phyloP scores from a whole-genome alignment of 768 basidiomycete species.

The Lactifluus hygrophoroides region DNA sequence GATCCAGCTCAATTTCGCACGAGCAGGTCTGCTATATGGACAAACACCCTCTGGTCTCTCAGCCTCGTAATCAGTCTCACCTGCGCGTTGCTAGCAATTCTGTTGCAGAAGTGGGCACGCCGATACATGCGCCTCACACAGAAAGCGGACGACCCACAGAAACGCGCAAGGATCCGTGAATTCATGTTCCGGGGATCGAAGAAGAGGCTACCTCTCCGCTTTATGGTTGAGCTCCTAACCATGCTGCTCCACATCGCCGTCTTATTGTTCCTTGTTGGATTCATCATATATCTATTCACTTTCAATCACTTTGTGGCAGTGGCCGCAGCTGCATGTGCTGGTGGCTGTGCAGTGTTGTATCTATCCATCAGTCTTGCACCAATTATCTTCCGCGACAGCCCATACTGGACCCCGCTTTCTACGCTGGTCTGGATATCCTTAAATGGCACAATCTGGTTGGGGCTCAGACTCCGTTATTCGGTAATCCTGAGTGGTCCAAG shows the following conservation, averaged over 20 bases:
- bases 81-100: background rate
- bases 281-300: background rate
- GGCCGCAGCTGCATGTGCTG: background rate
- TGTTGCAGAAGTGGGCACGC: slow-evolving; percentile 7
- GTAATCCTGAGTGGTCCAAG: too few relatives aligned
- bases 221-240: background rate
- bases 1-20: background rate
- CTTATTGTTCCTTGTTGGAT: background rate
- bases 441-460: background rate
- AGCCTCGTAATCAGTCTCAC: background rate
- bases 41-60: background rate
- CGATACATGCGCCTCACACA: background rate
- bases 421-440: background rate
- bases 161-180: slow-evolving; percentile 2
- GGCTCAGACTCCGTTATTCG: background rate
- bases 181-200: background rate
- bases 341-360: background rate
- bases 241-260: background rate
- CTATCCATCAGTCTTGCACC: background rate
- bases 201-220: background rate
- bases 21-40: background rate
- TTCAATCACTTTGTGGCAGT: background rate
- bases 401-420: too few relatives aligned
- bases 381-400: background rate
- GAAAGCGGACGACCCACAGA: background rate